Conservation (phyloP, 306 rosid species). For the Adenanthera pavonina region DNA sequence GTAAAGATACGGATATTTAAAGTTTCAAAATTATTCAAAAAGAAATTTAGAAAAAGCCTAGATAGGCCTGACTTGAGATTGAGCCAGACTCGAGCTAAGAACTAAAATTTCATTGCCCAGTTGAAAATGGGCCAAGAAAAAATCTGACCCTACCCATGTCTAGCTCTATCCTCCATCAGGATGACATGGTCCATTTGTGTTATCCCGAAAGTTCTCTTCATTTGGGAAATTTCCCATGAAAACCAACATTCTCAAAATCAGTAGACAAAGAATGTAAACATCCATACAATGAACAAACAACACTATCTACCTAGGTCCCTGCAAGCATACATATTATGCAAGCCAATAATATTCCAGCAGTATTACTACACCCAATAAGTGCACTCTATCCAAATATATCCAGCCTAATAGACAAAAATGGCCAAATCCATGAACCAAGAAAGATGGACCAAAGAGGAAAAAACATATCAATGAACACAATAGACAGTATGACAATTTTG, state of each 20-base stretch:
- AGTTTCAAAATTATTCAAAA: too few species aligned
- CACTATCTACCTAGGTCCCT: background rate
- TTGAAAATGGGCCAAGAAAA: too few species aligned
- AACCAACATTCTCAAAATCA: background rate
- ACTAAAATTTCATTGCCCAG: too few species aligned
- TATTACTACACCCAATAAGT: background rate
- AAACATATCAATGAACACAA: background rate
- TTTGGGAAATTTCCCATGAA: background rate
- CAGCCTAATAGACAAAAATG: background rate
- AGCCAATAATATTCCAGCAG: background rate
- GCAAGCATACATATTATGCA: background rate
- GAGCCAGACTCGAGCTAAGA: too few species aligned
- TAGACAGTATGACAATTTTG: constrained; percentile 16
- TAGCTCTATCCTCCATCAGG: background rate
- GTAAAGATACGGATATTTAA: too few species aligned
- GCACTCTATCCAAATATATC: background rate
- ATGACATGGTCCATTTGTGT: background rate
- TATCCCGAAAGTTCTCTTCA: background rate
- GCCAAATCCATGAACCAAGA: constrained; percentile 27
- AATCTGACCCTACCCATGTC: too few species aligned
- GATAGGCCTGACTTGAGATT: too few species aligned
- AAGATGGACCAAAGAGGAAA: background rate
- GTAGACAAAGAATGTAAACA: background rate
- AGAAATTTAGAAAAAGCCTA: too few species aligned
- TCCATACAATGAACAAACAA: background rate